Evolutionary conservation across 2,329 filamentous ascomycete genomes (phyloP).

Genomic region (Aspergillus ochraceus): DNA sequence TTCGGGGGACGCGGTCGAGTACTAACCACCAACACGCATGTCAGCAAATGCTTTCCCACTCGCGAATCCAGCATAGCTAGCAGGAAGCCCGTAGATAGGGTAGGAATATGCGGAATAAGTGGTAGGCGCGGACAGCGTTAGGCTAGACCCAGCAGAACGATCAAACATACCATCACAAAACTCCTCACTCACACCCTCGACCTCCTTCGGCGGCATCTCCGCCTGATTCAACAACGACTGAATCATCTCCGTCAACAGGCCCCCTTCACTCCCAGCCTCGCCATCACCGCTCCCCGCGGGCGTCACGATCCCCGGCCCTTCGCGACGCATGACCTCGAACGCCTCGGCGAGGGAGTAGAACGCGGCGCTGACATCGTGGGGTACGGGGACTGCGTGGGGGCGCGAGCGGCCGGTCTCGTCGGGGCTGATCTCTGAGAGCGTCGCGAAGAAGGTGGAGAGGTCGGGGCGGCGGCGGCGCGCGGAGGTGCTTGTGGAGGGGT

Average conservation of each 20-base stretch:
- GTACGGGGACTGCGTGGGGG: constrained; percentile 59
- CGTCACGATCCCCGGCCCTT: constrained; percentile 24
- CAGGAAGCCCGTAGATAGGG: no score
- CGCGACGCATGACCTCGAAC: constrained; percentile 57
- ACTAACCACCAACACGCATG: constrained; percentile 30
- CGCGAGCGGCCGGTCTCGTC: constrained; percentile 50
- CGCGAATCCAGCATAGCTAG: not conserved
- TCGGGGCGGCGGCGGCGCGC: constrained; percentile 58
- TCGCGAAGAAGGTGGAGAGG: constrained; percentile 64
- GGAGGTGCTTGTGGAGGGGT: constrained; percentile 25
- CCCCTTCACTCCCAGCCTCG: not conserved
- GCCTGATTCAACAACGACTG: constrained; percentile 55
- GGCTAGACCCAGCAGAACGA: no score
- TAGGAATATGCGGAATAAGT: no score
- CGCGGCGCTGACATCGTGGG: constrained; percentile 60
- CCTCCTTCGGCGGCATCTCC: constrained; percentile 59
- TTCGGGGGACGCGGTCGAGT: constrained; percentile 60
- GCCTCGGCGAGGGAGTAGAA: constrained; percentile 62
- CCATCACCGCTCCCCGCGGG: no score
- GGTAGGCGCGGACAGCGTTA: no score
- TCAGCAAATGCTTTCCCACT: not conserved
- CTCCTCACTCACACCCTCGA: constrained; percentile 62
- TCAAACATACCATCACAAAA: constrained; percentile 53
- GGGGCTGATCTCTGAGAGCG: constrained; percentile 58
- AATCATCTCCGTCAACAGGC: constrained; percentile 57